These are phyloP conservation scores for Hyaloscypha hepaticicola DNA, from an alignment of 495 filamentous ascomycete genomes.

Conservation along the genomic window DNA sequence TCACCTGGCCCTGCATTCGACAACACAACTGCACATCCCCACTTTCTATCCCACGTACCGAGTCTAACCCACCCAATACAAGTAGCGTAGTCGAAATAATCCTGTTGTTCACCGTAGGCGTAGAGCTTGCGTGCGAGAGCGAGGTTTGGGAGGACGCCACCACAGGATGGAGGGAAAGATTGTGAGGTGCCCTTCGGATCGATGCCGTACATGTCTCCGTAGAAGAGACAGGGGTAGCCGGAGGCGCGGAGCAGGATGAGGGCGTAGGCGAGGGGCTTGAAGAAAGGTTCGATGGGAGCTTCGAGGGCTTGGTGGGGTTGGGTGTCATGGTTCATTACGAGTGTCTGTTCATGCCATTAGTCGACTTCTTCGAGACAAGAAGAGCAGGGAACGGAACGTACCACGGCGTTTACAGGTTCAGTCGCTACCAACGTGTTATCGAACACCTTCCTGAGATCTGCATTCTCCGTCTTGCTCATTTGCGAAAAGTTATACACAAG, in stretches of 20 bases:
- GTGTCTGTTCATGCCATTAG: constrained; percentile 33
- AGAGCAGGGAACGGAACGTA: constrained; percentile 35
- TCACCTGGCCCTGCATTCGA: constrained; percentile 50
- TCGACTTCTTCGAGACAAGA: constrained; percentile 8
- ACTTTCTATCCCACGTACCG: constrained; percentile 51
- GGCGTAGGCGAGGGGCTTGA: constrained; percentile 60
- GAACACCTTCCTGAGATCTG: constrained; percentile 62
- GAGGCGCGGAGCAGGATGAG: constrained; percentile 63
- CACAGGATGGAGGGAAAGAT: constrained; percentile 57
- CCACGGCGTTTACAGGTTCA: constrained; percentile 62
- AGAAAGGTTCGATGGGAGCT: constrained; percentile 51
- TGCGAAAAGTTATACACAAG: constrained; percentile 63
- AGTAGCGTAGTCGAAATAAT: constrained; percentile 65
- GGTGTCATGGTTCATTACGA: constrained; percentile 57
- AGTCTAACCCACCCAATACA: constrained; percentile 71
- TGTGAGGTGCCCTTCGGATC: constrained; percentile 38
- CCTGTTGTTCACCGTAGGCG: constrained; percentile 63
- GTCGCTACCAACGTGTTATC: constrained; percentile 56
- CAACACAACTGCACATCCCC: constrained; percentile 59
- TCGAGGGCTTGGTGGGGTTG: constrained; percentile 61
- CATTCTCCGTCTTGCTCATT: constrained; percentile 48
- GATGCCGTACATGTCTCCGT: constrained; percentile 74
- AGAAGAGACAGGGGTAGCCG: constrained; percentile 72
- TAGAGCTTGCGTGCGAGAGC: constrained; percentile 66
- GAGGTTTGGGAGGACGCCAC: constrained; percentile 58